Percentiles rank a stretch among this genome's conserved stretches.
Evolutionary conservation across 768 basidiomycete genomes (phyloP).

Genomic region (Gymnopilus dilepis): DNA sequence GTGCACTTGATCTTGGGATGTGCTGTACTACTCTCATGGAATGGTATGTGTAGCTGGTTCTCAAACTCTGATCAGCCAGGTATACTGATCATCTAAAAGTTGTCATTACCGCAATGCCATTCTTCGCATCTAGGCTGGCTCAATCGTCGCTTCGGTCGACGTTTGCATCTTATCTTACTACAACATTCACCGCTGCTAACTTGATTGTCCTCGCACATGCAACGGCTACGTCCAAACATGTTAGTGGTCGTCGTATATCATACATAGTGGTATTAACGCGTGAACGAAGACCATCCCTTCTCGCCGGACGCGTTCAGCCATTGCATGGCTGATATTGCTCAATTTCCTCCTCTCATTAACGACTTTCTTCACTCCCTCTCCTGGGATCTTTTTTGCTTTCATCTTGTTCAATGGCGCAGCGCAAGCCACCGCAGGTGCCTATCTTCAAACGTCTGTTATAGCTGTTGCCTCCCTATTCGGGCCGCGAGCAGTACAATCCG

Average conservation of each 20-base stretch:
- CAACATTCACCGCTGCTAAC: slow-evolving; percentile 65
- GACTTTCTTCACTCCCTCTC: slow-evolving; percentile 59
- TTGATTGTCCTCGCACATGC: slow-evolving; percentile 78
- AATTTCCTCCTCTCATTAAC: slow-evolving; percentile 67
- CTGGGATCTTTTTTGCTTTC: slow-evolving; percentile 67
- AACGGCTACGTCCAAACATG: slow-evolving; percentile 70
- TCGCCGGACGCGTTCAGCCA: slow-evolving; percentile 55
- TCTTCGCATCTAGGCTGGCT: slow-evolving; percentile 73
- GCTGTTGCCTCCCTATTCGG: slow-evolving; percentile 87
- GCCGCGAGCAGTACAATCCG: slow-evolving; percentile 67
- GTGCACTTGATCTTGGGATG: slow-evolving; percentile 78
- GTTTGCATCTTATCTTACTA: slow-evolving; percentile 72
- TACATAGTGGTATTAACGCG: slow-evolving; percentile 5
- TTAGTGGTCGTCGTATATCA: slow-evolving; percentile 35
- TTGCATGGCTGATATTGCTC: slow-evolving; percentile 56
- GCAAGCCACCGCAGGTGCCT: slow-evolving; percentile 70
- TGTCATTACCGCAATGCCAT: slow-evolving; percentile 85
- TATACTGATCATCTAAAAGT: slow-evolving; percentile 47
- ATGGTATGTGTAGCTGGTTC: slow-evolving; percentile 76
- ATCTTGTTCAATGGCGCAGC: slow-evolving; percentile 62
- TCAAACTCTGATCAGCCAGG: not conserved
- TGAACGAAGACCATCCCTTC: slow-evolving; percentile 61
- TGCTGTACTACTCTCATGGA: slow-evolving; percentile 87
- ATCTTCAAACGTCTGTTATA: slow-evolving; percentile 77
- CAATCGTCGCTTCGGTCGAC: slow-evolving; percentile 60